A percentile compares a stretch with the other conserved stretches of the same genome.
phyloP scores from a whole-genome alignment of 2,329 filamentous ascomycete species.

The Cladosporium phlei region DNA sequence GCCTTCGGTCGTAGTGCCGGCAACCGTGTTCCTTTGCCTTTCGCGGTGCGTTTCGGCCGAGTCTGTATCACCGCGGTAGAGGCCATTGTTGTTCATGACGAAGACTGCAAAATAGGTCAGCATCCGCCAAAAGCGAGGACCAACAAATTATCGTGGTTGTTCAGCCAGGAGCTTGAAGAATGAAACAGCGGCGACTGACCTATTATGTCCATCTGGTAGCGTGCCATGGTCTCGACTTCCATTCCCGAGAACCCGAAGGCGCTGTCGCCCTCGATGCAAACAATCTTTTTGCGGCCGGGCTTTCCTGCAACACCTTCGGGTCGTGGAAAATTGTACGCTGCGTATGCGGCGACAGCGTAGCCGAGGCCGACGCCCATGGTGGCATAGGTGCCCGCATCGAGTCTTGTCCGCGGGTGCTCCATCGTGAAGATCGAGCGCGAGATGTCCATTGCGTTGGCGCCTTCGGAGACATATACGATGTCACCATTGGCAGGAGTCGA shows the following conservation, averaged over 20 bases:
- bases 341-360: conserved; percentile 54
- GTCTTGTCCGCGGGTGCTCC: conserved; percentile 49
- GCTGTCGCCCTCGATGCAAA: conserved; percentile 53
- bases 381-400: conserved; percentile 56
- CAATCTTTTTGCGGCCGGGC: conserved; percentile 45
- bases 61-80: conserved; percentile 36
- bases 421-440: conserved; percentile 52
- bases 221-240: conserved; percentile 54
- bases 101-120: no score
- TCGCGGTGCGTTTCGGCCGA: conserved; percentile 40
- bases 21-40: conserved; percentile 39
- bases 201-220: conserved; percentile 52
- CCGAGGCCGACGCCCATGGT: conserved; percentile 57
- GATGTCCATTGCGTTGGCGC: conserved; percentile 59
- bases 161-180: no score
- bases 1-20: conserved; percentile 29
- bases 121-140: neutral
- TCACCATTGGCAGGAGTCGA: conserved; percentile 43
- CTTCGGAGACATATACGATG: conserved; percentile 55
- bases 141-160: neutral
- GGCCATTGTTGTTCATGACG: conserved; percentile 32
- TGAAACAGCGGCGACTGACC: no score
- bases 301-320: conserved; percentile 32
- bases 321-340: conserved; percentile 48
- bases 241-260: conserved; percentile 54